Evolutionary conservation across 257 asterid genomes (phyloP).

Genomic region (Leptodermis oblonga): DNA sequence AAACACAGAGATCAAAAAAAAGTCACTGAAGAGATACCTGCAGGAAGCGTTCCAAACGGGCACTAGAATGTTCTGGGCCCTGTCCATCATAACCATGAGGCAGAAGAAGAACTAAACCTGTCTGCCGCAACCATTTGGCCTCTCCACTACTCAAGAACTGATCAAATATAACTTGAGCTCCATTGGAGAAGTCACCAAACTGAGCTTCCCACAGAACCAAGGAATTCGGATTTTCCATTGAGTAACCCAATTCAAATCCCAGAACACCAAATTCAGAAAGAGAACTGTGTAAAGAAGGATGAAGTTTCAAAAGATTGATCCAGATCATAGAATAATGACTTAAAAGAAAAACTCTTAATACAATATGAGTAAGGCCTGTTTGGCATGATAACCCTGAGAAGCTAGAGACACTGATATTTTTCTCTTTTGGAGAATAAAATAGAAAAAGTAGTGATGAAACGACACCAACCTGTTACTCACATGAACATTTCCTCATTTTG

Average conservation of each 20-base stretch:
- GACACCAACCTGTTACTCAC: constrained; percentile 83
- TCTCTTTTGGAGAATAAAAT: background rate
- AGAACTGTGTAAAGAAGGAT: constrained; percentile 47
- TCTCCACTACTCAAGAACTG: constrained; percentile 91
- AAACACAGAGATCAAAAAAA: background rate
- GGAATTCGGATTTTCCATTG: no score
- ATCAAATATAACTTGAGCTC: constrained; percentile 91
- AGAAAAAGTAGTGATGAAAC: background rate
- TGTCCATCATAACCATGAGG: constrained; percentile 97
- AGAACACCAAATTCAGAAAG: constrained; percentile 90
- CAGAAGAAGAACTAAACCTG: constrained; percentile 75
- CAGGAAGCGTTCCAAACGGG: no score
- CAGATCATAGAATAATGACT: background rate
- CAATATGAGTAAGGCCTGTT: background rate
- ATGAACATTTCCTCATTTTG: constrained; percentile 92
- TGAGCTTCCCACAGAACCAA: no score
- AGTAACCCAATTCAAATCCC: no score
- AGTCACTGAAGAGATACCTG: constrained; percentile 43
- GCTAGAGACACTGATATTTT: background rate
- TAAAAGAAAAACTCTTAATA: background rate
- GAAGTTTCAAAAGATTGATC: background rate
- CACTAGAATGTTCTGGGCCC: constrained; percentile 98
- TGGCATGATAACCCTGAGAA: no score
- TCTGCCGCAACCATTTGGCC: no score
- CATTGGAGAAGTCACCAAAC: constrained; percentile 87